Evolutionary conservation across 225 moss, liverwort and hornwort genomes (phyloP).

Genomic region (Pseudoscleropodium purum): DNA sequence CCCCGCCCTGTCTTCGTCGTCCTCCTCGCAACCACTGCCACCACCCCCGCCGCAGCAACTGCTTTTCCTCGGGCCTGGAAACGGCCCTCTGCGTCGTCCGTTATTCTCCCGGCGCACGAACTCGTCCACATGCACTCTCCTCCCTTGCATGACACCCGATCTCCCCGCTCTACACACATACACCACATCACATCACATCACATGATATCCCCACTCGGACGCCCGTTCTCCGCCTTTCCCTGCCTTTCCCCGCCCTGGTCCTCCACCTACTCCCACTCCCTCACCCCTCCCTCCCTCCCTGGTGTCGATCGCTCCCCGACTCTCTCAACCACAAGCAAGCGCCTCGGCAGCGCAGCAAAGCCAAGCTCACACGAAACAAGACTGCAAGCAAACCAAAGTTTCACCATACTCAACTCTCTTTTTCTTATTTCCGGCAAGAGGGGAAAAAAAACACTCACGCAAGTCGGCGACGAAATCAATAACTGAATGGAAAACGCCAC

Average conservation of each 20-base stretch:
- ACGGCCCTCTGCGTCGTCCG: slow-evolving; percentile 34
- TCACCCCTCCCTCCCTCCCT: background rate
- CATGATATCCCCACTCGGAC: background rate
- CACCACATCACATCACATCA: slow-evolving; percentile 19
- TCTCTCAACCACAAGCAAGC: background rate
- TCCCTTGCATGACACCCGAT: slow-evolving; percentile 25
- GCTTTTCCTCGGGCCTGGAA: background rate
- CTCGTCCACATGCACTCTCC: slow-evolving; percentile 16
- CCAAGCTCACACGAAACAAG: slow-evolving; percentile 1
- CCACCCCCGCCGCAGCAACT: background rate
- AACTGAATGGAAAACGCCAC: background rate
- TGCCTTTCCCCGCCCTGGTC: background rate
- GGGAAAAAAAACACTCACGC: background rate
- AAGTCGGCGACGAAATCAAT: slow-evolving; percentile 2
- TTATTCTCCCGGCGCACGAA: slow-evolving; percentile 8
- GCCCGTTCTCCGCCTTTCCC: background rate
- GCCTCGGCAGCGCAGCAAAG: background rate
- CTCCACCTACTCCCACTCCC: background rate
- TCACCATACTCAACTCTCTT: background rate
- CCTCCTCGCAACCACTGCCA: background rate
- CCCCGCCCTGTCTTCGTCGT: slow-evolving; percentile 12
- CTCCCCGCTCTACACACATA: slow-evolving; percentile 1
- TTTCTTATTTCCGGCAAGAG: background rate
- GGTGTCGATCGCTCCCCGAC: slow-evolving; percentile 3
- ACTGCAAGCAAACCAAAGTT: background rate